phyloP scores from a whole-genome alignment of 805 yeast genomes.

The Saccharomycopsis babjevae region DNA sequence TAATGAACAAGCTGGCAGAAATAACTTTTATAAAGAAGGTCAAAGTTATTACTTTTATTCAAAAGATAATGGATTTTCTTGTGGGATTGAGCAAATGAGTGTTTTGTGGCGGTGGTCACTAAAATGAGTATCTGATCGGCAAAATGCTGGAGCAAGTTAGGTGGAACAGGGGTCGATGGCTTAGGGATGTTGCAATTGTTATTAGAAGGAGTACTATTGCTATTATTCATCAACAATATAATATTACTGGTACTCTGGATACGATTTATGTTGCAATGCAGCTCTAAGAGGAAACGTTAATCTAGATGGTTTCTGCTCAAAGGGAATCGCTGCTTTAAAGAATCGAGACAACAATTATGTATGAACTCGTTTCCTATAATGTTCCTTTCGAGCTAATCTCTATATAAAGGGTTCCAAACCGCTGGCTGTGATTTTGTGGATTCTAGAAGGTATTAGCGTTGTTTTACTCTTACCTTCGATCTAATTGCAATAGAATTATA shows the following conservation, averaged over 20 bases:
- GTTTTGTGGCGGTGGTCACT: conserved; percentile 33
- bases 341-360: too few relatives aligned
- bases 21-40: conserved; percentile 23
- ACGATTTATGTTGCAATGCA: too few relatives aligned
- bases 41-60: background rate
- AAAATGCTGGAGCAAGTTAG: conserved; percentile 25
- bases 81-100: conserved; percentile 31
- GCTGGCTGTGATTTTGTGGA: too few relatives aligned
- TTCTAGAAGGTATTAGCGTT: too few relatives aligned
- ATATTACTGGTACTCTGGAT: background rate
- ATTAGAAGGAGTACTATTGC: background rate
- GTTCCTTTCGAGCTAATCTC: too few relatives aligned
- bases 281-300: too few relatives aligned
- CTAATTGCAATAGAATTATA: too few relatives aligned
- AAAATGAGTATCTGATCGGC: conserved; percentile 46
- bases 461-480: too few relatives aligned
- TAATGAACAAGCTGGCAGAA: conserved; percentile 24
- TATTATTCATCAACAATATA: conserved; percentile 1
- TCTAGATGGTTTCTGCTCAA: too few relatives aligned
- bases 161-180: background rate
- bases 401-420: too few relatives aligned
- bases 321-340: too few relatives aligned
- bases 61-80: conserved; percentile 38
- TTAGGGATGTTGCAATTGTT: background rate
- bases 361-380: too few relatives aligned